Evolutionary conservation across 2,329 filamentous ascomycete genomes (phyloP).

Genomic region (Penicillium palitans): DNA sequence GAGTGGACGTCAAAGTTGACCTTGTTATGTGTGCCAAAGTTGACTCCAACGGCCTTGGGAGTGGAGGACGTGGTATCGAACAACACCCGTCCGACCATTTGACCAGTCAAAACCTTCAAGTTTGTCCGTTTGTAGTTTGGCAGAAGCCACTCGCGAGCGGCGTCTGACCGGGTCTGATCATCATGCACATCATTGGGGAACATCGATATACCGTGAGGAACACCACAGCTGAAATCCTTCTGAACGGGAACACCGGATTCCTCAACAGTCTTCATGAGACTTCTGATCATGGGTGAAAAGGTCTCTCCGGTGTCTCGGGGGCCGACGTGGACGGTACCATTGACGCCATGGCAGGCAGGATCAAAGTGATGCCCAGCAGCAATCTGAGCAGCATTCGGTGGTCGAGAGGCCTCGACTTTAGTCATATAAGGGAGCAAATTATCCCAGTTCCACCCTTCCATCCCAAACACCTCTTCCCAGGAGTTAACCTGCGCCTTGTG

Average conservation of each 20-base stretch:
- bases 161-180: constrained; percentile 29
- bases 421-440: constrained; percentile 51
- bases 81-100: constrained; percentile 27
- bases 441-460: constrained; percentile 49
- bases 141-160: constrained; percentile 31
- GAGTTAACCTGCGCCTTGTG: constrained; percentile 29
- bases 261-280: constrained; percentile 25
- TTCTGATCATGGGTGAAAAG: constrained; percentile 26
- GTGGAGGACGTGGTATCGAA: constrained; percentile 13
- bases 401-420: constrained; percentile 34
- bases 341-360: constrained; percentile 24
- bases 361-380: constrained; percentile 27
- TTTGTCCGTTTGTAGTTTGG: constrained; percentile 26
- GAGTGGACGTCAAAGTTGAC: constrained; percentile 25
- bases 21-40: constrained; percentile 28
- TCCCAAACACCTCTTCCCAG: constrained; percentile 43
- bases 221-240: constrained; percentile 27
- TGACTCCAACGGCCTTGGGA: constrained; percentile 24
- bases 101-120: constrained; percentile 28
- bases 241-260: constrained; percentile 18
- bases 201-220: constrained; percentile 35
- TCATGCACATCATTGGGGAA: constrained; percentile 28
- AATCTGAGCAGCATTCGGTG: constrained; percentile 21
- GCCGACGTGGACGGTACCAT: constrained; percentile 26
- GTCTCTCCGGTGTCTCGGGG: constrained; percentile 23